phyloP scores from a whole-genome alignment of 179 eudicot genomes.

The Silene coronaria region DNA sequence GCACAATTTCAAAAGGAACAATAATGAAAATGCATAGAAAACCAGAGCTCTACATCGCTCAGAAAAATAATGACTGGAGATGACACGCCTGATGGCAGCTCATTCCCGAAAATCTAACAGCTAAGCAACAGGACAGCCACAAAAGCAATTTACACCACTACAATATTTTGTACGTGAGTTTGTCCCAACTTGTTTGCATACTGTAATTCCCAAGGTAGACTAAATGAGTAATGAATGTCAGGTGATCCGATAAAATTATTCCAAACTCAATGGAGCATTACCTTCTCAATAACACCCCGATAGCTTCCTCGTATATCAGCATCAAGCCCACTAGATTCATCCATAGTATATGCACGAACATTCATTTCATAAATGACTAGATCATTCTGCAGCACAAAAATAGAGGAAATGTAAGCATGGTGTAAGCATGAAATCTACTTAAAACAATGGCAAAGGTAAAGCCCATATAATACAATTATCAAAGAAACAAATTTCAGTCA shows the following conservation, averaged over 20 bases:
- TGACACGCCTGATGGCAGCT: too few species aligned
- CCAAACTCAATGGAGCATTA: constrained; percentile 25
- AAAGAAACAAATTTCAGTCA: neutral
- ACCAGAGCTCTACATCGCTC: neutral
- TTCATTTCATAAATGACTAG: constrained; percentile 97
- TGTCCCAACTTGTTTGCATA: too few species aligned
- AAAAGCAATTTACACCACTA: neutral
- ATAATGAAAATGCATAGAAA: neutral
- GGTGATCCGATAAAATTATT: constrained; percentile 4
- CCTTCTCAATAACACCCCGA: constrained; percentile 96
- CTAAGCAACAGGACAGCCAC: neutral
- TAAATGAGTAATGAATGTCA: neutral
- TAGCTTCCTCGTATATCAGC: constrained; percentile 80
- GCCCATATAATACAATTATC: neutral
- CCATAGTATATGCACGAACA: constrained; percentile 88
- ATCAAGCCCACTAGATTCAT: constrained; percentile 80
- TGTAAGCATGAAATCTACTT: neutral
- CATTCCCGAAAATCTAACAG: neutral
- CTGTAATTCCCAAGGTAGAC: too few species aligned
- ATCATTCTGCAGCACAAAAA: constrained; percentile 60
- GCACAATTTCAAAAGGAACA: neutral
- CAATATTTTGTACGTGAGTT: too few species aligned
- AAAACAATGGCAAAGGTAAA: constrained; percentile 6
- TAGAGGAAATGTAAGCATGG: constrained; percentile 1
- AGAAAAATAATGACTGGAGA: neutral